These are phyloP conservation scores for Tremella yokohamensis DNA, from an alignment of 768 basidiomycete genomes.

Conservation along the genomic window DNA sequence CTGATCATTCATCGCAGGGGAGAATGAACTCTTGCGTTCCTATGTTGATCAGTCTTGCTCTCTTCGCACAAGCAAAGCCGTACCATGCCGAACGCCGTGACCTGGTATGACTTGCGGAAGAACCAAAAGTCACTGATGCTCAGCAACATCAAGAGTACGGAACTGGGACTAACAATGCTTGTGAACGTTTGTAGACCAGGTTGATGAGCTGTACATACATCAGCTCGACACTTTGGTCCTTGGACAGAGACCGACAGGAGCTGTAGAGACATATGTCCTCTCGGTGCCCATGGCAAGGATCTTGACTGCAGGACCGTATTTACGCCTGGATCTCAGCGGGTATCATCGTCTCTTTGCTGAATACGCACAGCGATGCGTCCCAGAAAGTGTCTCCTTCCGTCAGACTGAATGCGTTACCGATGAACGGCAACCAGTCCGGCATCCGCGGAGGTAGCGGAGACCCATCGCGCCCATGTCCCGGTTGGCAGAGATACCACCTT, in stretches of 20 bases:
- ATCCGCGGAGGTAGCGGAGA: constrained; percentile 16
- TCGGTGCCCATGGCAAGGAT: constrained; percentile 19
- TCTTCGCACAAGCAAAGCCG: neutral
- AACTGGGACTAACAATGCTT: constrained; percentile 20
- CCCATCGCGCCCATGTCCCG: no score
- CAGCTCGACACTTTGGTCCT: neutral
- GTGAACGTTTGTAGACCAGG: constrained; percentile 28
- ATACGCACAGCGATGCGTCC: neutral
- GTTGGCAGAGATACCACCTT: no score
- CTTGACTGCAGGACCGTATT: constrained; percentile 20
- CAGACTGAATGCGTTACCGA: constrained; percentile 24
- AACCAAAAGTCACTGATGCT: constrained; percentile 15
- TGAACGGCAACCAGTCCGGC: constrained; percentile 23
- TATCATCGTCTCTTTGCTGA: neutral
- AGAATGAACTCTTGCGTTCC: neutral
- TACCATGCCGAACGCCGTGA: constrained; percentile 14
- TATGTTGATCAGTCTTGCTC: neutral
- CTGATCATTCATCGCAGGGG: constrained; percentile 12
- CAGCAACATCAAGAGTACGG: neutral
- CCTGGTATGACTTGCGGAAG: constrained; percentile 13
- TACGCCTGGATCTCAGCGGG: neutral
- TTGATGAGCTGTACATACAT: constrained; percentile 12
- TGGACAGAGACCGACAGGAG: neutral
- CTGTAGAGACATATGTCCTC: constrained; percentile 17
- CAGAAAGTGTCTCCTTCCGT: constrained; percentile 26